These are phyloP conservation scores for Plasmodium knowlesi DNA, from an alignment of 169 alveolate species.

Conservation along the genomic window DNA sequence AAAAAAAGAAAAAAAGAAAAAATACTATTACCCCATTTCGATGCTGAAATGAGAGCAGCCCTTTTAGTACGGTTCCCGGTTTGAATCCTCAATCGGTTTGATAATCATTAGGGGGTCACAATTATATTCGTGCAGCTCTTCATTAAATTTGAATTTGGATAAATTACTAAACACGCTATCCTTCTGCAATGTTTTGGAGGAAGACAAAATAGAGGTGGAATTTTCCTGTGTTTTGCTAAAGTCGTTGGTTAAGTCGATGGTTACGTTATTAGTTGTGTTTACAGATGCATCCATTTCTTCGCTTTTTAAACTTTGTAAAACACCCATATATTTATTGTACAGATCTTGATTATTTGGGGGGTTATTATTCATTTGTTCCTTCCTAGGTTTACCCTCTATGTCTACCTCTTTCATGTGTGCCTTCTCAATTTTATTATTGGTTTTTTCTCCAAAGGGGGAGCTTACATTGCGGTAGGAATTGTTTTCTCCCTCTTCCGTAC, in stretches of 20 bases:
- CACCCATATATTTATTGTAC: slow-evolving; percentile 67
- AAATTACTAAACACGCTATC: slow-evolving; percentile 63
- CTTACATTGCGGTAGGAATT: neutral
- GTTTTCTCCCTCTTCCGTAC: neutral
- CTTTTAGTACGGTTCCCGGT: slow-evolving; percentile 12
- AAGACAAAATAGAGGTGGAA: slow-evolving; percentile 66
- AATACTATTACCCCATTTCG: neutral
- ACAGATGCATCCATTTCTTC: slow-evolving; percentile 73
- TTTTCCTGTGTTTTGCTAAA: slow-evolving; percentile 61
- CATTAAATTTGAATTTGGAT: slow-evolving; percentile 58
- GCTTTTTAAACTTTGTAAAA: slow-evolving; percentile 57
- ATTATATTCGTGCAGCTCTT: slow-evolving; percentile 37
- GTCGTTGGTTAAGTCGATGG: slow-evolving; percentile 65
- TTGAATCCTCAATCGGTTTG: slow-evolving; percentile 63
- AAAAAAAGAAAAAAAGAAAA: neutral
- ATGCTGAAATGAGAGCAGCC: neutral
- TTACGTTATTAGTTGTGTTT: slow-evolving; percentile 34
- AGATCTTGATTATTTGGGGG: slow-evolving; percentile 21
- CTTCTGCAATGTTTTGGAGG: slow-evolving; percentile 51
- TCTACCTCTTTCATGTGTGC: neutral
- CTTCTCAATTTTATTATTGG: neutral
- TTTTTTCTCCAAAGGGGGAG: neutral
- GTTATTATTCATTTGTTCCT: neutral
- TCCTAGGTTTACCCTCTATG: neutral
- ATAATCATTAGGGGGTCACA: slow-evolving; percentile 62